A percentile compares a stretch with the other conserved stretches of the same genome.
Evolutionary conservation across 345 rosid species (phyloP).

Genomic region (Camelina hispida): DNA sequence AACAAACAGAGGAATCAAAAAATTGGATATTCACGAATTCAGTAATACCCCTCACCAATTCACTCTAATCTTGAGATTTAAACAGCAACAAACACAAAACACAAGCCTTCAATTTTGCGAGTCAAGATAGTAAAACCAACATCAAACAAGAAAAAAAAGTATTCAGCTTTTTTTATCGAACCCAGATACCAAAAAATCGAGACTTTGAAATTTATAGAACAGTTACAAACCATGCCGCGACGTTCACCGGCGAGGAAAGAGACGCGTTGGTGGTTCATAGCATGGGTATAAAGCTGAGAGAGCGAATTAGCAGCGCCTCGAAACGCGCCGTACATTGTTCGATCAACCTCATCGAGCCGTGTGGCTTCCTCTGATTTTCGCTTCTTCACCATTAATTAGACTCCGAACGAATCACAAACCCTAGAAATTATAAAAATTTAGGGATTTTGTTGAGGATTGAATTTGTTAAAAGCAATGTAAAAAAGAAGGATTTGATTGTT

Average conservation of each 20-base stretch:
- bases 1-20: conserved; percentile 2
- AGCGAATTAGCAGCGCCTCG: conserved; percentile 94
- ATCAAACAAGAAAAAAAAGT: conserved; percentile 12
- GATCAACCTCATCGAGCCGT: conserved; percentile 90
- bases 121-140: background rate
- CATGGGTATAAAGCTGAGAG: conserved; percentile 86
- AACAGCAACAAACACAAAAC: background rate
- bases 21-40: background rate
- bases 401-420: conserved; percentile 21
- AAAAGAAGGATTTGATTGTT: background rate
- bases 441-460: conserved; percentile 15
- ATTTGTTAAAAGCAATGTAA: background rate
- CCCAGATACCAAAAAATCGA: conserved; percentile 3
- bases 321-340: conserved; percentile 85
- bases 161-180: conserved; percentile 3
- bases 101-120: background rate
- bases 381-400: conserved; percentile 83
- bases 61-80: background rate
- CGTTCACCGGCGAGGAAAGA: conserved; percentile 89
- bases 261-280: conserved; percentile 78
- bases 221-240: conserved; percentile 55
- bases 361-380: conserved; percentile 75
- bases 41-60: background rate
- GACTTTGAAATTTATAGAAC: background rate
- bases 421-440: conserved; percentile 12